These are phyloP conservation scores for Claviceps capensis DNA, from an alignment of 2,329 filamentous ascomycete species.

Conservation along the genomic window DNA sequence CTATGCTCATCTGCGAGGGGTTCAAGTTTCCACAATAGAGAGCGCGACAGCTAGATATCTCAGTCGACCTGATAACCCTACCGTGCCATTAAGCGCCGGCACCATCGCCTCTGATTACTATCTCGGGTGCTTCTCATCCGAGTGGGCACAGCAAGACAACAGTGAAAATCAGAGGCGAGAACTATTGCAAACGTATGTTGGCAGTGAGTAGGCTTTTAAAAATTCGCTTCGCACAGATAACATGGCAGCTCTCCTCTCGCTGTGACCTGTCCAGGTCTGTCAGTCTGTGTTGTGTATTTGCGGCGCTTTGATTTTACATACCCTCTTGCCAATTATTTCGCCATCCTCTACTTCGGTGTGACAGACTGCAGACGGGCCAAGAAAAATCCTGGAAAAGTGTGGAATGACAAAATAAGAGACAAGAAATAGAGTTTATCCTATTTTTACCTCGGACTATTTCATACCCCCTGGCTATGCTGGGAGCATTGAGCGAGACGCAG, in stretches of 20 bases:
- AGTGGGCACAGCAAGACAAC: too few species aligned
- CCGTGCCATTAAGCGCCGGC: too few species aligned
- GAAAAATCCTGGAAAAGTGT: not conserved
- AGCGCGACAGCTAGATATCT: too few species aligned
- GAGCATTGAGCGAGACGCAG: not conserved
- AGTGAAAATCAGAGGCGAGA: too few species aligned
- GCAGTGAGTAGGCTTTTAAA: too few species aligned
- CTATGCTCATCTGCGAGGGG: too few species aligned
- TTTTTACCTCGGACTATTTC: not conserved
- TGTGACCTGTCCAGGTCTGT: not conserved
- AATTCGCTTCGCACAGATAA: not conserved
- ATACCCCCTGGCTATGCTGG: conserved; percentile 1
- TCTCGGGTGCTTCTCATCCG: too few species aligned
- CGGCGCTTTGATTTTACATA: not conserved
- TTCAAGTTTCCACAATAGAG: too few species aligned
- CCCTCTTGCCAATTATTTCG: not conserved
- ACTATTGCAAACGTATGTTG: too few species aligned
- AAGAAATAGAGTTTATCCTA: not conserved
- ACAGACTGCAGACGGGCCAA: not conserved
- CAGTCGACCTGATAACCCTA: too few species aligned
- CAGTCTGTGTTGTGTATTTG: not conserved
- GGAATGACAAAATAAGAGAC: not conserved
- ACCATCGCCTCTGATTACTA: too few species aligned
- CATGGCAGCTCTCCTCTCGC: not conserved
- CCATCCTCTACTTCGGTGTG: not conserved